Base-by-base conservation (phyloP, 805 yeast species). In the Candida ulmi region DNA sequence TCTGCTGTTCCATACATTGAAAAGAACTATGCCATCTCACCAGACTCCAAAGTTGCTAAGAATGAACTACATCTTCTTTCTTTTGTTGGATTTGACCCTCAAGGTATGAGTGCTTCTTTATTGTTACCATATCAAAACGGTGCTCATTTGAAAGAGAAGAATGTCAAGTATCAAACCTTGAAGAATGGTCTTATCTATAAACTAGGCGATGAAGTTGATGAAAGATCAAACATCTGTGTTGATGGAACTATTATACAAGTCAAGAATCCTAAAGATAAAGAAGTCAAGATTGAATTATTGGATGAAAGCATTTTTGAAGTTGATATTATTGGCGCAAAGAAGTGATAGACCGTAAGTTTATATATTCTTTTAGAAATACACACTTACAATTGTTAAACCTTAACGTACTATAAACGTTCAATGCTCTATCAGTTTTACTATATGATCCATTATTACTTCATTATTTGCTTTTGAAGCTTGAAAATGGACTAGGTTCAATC, bases 1-100 rank as follows among this genome's bases (percentile, higher is more conserved):
- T 9, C 39, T 15, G 46, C 58, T 1, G 41, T 38, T 2, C 51
- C 58, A 6, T 47, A 42, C 23, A 21, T 50, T 12, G 60, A 55
- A 17, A 41, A 34, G 13, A 29, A 32, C 11, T 55, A 54, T 34
- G 29, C 30, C 30, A 47, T 55, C 33, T 54, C 60, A 4, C 60
- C 60, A 33, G 40, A 41, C 4, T 50, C 57, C 6, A 33, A 44
- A 2, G 21, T 52, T 11, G 34, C 37, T 4, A 34, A 39, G 11
- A 33, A 37, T 8, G 36, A 50, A 28, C 33, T 55, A 2, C 54
- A 55, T 29, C 5, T 47, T 11, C 17, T 55, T 8, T 40, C 42
- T 13, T 35, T 48, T 21, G 49, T 41, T n/a, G 40, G 48, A 17
- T 27, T 44, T 0, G 26, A 41, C 2, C 33, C 36, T 12, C 34